phyloP scores from a whole-genome alignment of 495 filamentous ascomycete genomes.

The Neurospora pannonica region DNA sequence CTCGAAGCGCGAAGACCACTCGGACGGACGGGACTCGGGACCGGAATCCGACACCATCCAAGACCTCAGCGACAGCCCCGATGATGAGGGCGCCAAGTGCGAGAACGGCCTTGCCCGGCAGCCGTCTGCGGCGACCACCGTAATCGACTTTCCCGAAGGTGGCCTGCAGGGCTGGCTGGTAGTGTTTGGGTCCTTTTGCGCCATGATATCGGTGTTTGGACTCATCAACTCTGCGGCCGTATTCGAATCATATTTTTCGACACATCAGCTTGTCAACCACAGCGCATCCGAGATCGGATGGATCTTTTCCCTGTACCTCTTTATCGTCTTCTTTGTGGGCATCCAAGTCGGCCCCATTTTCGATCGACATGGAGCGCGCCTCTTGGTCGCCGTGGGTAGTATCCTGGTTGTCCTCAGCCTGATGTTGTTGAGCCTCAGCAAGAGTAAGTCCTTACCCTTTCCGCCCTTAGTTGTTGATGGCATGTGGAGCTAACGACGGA shows the following conservation, averaged over 20 bases:
- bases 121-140: conserved; percentile 11
- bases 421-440: conserved; percentile 42
- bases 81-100: not conserved
- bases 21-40: not conserved
- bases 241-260: conserved; percentile 53
- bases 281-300: conserved; percentile 50
- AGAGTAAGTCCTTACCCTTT: conserved; percentile 17
- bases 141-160: conserved; percentile 47
- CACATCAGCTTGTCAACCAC: conserved; percentile 48
- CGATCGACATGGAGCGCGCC: conserved; percentile 48
- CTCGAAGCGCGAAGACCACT: not conserved
- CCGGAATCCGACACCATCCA: not conserved
- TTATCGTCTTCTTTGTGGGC: conserved; percentile 54
- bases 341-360: conserved; percentile 62
- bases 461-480: not conserved
- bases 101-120: not conserved
- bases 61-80: not conserved
- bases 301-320: conserved; percentile 55
- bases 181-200: conserved; percentile 49
- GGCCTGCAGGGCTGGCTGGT: conserved; percentile 53
- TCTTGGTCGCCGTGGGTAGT: conserved; percentile 44
- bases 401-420: conserved; percentile 43
- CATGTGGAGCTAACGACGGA: not conserved
- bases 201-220: conserved; percentile 56
- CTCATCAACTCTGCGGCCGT: conserved; percentile 55